Evolutionary conservation across 805 yeast species (phyloP), one percentile per base, ranked within the genome.

Genomic region (Yamadazyma phyllophila): DNA sequence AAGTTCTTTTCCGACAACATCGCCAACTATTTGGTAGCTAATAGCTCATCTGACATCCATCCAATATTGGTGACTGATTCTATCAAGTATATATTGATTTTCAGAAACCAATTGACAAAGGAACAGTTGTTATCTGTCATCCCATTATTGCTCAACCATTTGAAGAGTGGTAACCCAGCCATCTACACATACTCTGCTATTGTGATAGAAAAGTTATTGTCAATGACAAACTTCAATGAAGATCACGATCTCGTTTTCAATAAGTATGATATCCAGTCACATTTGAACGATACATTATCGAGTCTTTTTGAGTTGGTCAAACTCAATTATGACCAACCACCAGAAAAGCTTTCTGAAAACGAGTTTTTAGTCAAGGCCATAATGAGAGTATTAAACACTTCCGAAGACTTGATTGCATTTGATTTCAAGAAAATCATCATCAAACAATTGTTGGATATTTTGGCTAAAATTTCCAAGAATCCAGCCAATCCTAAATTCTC

Each of bases 401-500:
- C 89, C 7, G 88, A 86, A 55, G 88, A 86, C 51, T 66, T 81
- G 1, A 59, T 88, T n/a, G 64, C 64, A 30, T 53, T 56, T 30
- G 59, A 68, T 5, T 68, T 76, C 44, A 67, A 77, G 37, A 55
- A 71, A 12, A 76, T 80, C 4, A 61, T 78, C 20, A 69, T 88
- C 31, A 73, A 77, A 29, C 91, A 91, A 60, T 69, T 92, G 36
- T 66, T 91, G 37, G 71, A 76, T 42, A 86, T 94, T 39, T 73
- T 91, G 40, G 74, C 73, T 12, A 78, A 81, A 12, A 89, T 91
- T 45, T 73, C 90, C 17, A 83, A 82, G 55, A 94, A 94, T 58
- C 99, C 99, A 5, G 88, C 98, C 4, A 94, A 94, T 66, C 99
- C 99, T 36, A 81, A 84, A 56, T 94, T 94, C 59, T 80, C 90